These are phyloP conservation scores for Ramaria sp. DNA, from an alignment of 768 basidiomycete species.

Conservation along the genomic window DNA sequence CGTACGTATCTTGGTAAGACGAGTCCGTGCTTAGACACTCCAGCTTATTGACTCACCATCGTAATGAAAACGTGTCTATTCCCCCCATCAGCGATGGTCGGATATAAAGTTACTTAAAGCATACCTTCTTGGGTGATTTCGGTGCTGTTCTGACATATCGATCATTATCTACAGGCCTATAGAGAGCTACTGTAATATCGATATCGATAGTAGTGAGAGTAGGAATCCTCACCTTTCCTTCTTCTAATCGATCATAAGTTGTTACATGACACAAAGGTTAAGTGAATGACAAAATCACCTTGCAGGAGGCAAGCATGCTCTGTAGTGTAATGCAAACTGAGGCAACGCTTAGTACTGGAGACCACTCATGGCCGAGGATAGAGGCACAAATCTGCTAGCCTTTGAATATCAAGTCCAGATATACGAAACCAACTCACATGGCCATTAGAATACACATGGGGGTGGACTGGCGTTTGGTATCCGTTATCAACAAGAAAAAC, in stretches of 20 bases:
- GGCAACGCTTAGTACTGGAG: conserved; percentile 74
- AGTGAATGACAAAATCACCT: conserved; percentile 34
- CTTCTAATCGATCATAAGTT: conserved; percentile 22
- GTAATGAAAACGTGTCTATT: conserved; percentile 70
- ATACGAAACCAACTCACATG: conserved; percentile 39
- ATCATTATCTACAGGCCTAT: conserved; percentile 75
- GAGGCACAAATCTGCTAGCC: conserved; percentile 69
- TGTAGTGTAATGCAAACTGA: conserved; percentile 80
- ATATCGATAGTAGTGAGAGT: background rate
- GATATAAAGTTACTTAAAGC: conserved; percentile 12
- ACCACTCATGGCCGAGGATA: conserved; percentile 85
- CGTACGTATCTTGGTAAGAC: background rate
- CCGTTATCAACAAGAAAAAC: conserved; percentile 66
- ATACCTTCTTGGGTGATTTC: conserved; percentile 78
- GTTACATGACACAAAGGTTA: background rate
- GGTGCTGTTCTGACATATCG: conserved; percentile 70
- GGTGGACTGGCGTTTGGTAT: conserved; percentile 64
- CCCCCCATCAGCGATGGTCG: background rate
- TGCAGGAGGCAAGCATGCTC: conserved; percentile 89
- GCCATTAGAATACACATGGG: conserved; percentile 82
- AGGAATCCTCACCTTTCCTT: conserved; percentile 48
- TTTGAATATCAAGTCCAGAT: conserved; percentile 8
- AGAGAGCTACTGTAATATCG: conserved; percentile 4
- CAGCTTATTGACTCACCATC: conserved; percentile 41
- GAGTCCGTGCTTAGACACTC: background rate